These are phyloP conservation scores for Helotiales sp. DNA, from an alignment of 2,329 filamentous ascomycete genomes.

Conservation along the genomic window DNA sequence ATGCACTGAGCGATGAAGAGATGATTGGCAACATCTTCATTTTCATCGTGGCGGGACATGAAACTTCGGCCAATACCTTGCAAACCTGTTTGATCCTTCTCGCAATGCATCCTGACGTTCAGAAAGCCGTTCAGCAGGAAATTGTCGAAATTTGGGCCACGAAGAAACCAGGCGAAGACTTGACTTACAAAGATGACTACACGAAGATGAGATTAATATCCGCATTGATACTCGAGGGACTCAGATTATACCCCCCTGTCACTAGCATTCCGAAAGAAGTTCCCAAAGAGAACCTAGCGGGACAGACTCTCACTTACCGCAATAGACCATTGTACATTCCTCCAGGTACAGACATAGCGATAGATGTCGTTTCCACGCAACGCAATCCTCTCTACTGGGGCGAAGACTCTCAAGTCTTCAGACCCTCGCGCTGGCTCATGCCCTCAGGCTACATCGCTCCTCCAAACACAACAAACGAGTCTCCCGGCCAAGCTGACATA, in stretches of 20 bases:
- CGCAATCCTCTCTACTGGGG: slow-evolving; percentile 27
- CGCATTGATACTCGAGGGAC: slow-evolving; percentile 50
- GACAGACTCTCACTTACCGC: slow-evolving; percentile 19
- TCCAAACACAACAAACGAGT: slow-evolving; percentile 23
- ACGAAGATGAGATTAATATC: slow-evolving; percentile 47
- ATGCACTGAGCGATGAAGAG: slow-evolving; percentile 58
- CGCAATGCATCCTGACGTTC: slow-evolving; percentile 65
- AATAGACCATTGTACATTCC: slow-evolving; percentile 20
- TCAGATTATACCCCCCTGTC: slow-evolving; percentile 60
- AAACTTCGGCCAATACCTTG: slow-evolving; percentile 75
- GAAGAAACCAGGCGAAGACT: slow-evolving; percentile 36
- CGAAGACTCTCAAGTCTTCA: slow-evolving; percentile 17
- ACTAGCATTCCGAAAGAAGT: slow-evolving; percentile 57
- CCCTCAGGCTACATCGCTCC: slow-evolving; percentile 19
- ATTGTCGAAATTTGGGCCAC: slow-evolving; percentile 54
- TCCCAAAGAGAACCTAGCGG: slow-evolving; percentile 24
- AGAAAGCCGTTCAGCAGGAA: slow-evolving; percentile 69
- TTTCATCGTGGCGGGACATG: slow-evolving; percentile 73
- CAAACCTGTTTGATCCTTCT: slow-evolving; percentile 72
- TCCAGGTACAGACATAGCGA: slow-evolving; percentile 18
- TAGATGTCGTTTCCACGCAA: slow-evolving; percentile 26
- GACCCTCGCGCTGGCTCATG: slow-evolving; percentile 30
- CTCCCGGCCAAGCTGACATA: slow-evolving; percentile 20
- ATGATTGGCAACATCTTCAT: slow-evolving; percentile 74
- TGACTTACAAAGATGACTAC: slow-evolving; percentile 45